These are phyloP conservation scores for Stephanodiscus minutulus DNA, from an alignment of 108 stramenopile genomes.

Conservation along the genomic window DNA sequence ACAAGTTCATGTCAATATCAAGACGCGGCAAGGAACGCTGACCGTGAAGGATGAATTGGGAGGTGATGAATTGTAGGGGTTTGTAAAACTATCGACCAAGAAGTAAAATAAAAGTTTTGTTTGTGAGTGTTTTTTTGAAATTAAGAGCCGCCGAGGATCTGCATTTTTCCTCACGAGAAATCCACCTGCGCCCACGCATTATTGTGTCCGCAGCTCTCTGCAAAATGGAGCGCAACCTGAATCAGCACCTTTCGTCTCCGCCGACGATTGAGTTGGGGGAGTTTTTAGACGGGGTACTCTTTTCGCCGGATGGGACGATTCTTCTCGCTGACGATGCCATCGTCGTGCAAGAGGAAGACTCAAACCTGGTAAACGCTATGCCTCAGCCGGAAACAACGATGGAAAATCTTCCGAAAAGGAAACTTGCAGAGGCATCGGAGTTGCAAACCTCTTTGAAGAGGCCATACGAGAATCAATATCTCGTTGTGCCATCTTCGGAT, in stretches of 20 bases:
- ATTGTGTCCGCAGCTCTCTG: no score
- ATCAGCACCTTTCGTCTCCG: background rate
- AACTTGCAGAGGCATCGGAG: background rate
- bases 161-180: no score
- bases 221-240: no score
- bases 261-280: constrained; percentile 4
- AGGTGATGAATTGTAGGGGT: background rate
- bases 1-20: constrained; percentile 15
- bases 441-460: background rate
- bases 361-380: no score
- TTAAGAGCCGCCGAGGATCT: no score
- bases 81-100: no score
- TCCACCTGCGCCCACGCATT: no score
- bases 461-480: background rate
- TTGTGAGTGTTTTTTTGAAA: no score
- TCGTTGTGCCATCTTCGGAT: background rate
- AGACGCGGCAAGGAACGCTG: constrained; percentile 1
- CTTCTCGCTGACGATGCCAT: background rate
- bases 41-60: background rate
- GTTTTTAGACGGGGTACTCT: constrained; percentile 11
- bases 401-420: background rate
- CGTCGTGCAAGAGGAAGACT: background rate
- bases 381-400: background rate
- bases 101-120: no score
- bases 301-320: constrained; percentile 9